phyloP scores from a whole-genome alignment of 2,329 filamentous ascomycete species.

The Arthrobotrys megalospora region DNA sequence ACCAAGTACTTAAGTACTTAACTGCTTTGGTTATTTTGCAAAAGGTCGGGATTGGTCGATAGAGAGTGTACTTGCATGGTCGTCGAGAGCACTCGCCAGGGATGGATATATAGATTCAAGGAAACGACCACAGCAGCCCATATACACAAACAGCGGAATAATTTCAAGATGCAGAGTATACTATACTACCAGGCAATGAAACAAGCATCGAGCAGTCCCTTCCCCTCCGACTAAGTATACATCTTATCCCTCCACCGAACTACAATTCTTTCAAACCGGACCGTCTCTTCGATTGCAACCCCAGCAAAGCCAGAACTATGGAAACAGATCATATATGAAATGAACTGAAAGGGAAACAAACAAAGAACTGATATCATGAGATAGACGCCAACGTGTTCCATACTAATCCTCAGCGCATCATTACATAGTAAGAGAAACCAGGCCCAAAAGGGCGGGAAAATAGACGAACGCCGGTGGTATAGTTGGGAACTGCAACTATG shows the following conservation, averaged over 20 bases:
- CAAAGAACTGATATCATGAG: conserved; percentile 15
- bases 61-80: too few species aligned
- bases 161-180: neutral
- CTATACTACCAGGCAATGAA: conserved; percentile 5
- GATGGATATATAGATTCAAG: too few species aligned
- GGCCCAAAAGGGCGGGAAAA: neutral
- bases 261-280: neutral
- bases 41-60: too few species aligned
- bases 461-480: conserved; percentile 20
- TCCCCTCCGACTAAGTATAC: neutral
- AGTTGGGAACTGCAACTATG: conserved; percentile 21
- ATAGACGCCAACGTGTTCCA: conserved; percentile 36
- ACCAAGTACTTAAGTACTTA: too few species aligned
- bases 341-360: conserved; percentile 1
- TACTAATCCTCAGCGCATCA: conserved; percentile 38
- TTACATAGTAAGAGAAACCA: conserved; percentile 21
- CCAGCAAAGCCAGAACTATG: conserved; percentile 1
- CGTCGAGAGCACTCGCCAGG: too few species aligned
- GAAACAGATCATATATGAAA: conserved; percentile 10
- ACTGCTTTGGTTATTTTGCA: too few species aligned
- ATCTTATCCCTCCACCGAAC: neutral
- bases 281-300: neutral
- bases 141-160: neutral
- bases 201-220: neutral
- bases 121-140: too few species aligned